phyloP scores from a whole-genome alignment of 2,329 filamentous ascomycete genomes.

The Cercospora zeina region DNA sequence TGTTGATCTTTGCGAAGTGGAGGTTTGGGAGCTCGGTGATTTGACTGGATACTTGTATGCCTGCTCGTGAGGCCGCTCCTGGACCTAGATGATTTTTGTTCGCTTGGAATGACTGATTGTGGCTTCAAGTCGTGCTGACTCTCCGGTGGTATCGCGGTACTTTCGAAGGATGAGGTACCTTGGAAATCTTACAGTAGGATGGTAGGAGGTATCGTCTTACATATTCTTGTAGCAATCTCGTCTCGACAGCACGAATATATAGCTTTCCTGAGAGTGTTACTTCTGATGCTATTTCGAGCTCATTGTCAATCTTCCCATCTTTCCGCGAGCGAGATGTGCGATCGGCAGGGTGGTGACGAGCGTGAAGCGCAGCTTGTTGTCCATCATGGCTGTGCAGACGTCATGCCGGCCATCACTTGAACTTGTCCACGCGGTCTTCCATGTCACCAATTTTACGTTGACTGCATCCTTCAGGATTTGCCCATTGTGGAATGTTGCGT shows the following conservation, averaged over 20 bases:
- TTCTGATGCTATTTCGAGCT: neutral
- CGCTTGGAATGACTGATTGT: neutral
- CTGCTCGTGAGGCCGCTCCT: neutral
- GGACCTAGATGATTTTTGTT: neutral
- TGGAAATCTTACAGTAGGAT: neutral
- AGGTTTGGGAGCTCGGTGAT: neutral
- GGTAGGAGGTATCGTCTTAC: neutral
- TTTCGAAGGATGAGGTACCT: neutral
- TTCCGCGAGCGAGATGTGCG: neutral
- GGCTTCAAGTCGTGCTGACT: neutral
- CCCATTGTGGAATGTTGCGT: neutral
- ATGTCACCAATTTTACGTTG: neutral
- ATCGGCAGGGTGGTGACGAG: neutral
- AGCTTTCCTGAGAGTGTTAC: neutral
- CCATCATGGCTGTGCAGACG: neutral
- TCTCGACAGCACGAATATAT: neutral
- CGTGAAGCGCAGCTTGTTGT: neutral
- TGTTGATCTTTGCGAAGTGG: neutral
- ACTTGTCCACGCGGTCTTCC: neutral
- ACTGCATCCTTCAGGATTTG: slow-evolving; percentile 1
- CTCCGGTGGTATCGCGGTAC: neutral
- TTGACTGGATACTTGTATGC: neutral
- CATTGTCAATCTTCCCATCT: neutral
- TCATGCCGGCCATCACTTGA: neutral
- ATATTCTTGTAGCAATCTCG: neutral